Percentiles rank a stretch among this genome's conserved stretches.
These are phyloP conservation scores for Cryphonectria nitschkei DNA, from an alignment of 2,329 filamentous ascomycete species.

Conservation along the genomic window DNA sequence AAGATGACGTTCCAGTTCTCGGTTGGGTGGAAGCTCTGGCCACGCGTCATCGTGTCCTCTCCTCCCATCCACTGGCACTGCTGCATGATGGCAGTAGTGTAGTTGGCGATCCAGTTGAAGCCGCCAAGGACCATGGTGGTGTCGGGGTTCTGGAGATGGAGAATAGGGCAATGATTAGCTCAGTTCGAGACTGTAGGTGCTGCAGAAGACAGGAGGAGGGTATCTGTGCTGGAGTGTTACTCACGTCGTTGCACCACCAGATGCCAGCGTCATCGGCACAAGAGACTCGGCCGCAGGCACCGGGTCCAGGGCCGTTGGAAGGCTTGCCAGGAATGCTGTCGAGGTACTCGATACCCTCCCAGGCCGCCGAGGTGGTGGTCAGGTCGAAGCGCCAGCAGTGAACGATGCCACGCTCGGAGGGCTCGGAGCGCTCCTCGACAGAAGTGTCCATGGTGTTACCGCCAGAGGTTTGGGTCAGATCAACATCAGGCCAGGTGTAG, in stretches of 20 bases:
- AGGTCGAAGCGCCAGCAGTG: constrained; percentile 5
- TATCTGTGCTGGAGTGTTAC: neutral
- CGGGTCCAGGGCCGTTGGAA: constrained; percentile 25
- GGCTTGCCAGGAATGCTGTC: constrained; percentile 25
- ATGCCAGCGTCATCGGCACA: constrained; percentile 31
- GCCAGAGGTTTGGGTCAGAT: neutral
- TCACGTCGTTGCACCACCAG: constrained; percentile 35
- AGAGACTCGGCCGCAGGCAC: constrained; percentile 31
- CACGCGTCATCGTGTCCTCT: constrained; percentile 3
- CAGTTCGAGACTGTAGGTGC: neutral
- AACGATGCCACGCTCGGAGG: constrained; percentile 29
- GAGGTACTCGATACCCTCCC: constrained; percentile 30
- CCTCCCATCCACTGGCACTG: constrained; percentile 10
- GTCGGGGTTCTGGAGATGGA: neutral
- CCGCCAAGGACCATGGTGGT: neutral
- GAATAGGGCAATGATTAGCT: neutral
- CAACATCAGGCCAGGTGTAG: constrained; percentile 1
- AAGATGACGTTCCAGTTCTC: constrained; percentile 14
- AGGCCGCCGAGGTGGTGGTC: constrained; percentile 3
- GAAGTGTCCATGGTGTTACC: constrained; percentile 20
- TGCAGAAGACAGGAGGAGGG: neutral
- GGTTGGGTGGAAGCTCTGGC: constrained; percentile 13
- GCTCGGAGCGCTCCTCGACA: neutral
- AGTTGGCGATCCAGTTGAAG: constrained; percentile 13
- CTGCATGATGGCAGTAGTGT: constrained; percentile 2